Conservation (phyloP, 257 asterid species). For the Solanum sitiens region DNA sequence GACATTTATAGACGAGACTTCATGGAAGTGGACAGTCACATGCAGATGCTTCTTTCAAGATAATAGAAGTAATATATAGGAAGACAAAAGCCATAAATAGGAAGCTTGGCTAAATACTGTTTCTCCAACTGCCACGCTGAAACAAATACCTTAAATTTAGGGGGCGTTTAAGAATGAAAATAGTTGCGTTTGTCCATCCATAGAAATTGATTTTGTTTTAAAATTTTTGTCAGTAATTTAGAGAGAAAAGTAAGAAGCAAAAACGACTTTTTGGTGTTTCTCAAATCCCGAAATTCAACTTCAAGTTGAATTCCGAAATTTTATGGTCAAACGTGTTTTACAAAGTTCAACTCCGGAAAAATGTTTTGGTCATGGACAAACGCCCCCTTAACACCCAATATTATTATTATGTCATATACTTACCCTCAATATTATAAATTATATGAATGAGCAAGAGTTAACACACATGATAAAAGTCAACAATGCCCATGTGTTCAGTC, state of each 20-base stretch:
- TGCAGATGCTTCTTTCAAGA: slow-evolving; percentile 5
- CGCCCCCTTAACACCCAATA: background rate
- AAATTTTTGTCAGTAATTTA: background rate
- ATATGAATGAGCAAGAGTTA: background rate
- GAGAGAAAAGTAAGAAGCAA: background rate
- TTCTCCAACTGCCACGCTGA: slow-evolving; percentile 24
- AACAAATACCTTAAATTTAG: background rate
- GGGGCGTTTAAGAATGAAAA: background rate
- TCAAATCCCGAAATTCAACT: too few relatives aligned
- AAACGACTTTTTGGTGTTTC: background rate
- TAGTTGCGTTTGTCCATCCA: background rate
- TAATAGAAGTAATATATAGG: slow-evolving; percentile 10
- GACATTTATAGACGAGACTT: background rate
- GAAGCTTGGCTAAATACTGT: slow-evolving; percentile 17
- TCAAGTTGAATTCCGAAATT: background rate
- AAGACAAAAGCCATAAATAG: slow-evolving; percentile 39
- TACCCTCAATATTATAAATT: background rate
- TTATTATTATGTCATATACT: background rate
- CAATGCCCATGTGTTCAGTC: background rate
- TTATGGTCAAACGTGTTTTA: background rate
- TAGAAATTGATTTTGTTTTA: background rate
- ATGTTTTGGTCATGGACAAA: background rate
- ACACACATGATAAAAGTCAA: slow-evolving; percentile 6
- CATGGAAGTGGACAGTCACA: background rate
- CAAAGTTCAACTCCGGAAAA: background rate